These are phyloP conservation scores for Globisporangium sylvaticum DNA, from an alignment of 352 stramenopile genomes.

Conservation along the genomic window DNA sequence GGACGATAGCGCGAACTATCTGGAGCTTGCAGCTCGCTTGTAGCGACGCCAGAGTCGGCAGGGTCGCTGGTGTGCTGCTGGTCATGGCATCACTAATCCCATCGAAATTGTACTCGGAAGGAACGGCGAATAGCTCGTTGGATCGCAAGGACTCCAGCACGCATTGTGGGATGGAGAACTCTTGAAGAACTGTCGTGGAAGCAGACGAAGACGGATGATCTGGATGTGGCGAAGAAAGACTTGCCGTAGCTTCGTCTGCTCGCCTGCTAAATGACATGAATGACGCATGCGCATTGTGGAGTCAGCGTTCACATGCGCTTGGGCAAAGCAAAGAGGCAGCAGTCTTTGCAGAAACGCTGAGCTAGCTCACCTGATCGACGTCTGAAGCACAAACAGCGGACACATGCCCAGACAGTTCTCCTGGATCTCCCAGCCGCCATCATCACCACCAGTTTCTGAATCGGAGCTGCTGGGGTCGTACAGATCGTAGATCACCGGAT, in stretches of 20 bases:
- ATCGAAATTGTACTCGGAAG: not conserved
- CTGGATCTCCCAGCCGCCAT: conserved; percentile 25
- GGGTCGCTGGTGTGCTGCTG: not conserved
- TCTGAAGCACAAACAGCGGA: conserved; percentile 36
- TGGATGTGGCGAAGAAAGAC: not conserved
- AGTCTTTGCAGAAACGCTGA: not conserved
- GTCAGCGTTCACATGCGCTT: conserved; percentile 1
- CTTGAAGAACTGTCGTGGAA: conserved; percentile 26
- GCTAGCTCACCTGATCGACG: conserved; percentile 15
- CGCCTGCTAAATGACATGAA: not conserved
- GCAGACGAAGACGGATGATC: not conserved
- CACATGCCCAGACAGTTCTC: conserved; percentile 54
- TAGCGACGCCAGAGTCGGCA: conserved; percentile 11
- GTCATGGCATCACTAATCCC: too few relatives aligned
- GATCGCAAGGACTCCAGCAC: conserved; percentile 17
- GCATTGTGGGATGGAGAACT: conserved; percentile 53
- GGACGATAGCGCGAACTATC: not conserved
- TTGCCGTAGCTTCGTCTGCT: not conserved
- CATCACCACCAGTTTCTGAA: not conserved
- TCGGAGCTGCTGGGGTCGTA: not conserved
- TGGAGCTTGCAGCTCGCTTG: conserved; percentile 2
- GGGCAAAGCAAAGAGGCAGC: not conserved
- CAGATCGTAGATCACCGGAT: conserved; percentile 41
- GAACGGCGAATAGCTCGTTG: not conserved
- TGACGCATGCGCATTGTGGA: conserved; percentile 3